phyloP scores from a whole-genome alignment of 73 alveolate genomes.

The Paramecium primaurelia region DNA sequence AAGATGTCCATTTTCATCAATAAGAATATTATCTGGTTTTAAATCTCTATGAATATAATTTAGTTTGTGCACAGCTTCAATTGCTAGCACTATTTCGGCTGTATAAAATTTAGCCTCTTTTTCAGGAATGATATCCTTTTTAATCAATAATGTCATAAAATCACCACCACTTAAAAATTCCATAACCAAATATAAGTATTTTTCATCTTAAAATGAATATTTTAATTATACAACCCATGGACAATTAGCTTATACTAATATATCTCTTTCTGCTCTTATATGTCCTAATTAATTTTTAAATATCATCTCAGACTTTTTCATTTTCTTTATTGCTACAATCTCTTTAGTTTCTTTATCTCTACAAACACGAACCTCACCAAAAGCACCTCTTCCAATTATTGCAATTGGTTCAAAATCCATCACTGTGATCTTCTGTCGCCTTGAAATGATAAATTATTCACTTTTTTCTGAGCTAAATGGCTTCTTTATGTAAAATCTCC shows the following conservation, averaged over 20 bases:
- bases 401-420: slow-evolving; percentile 76
- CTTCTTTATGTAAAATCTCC: slow-evolving; percentile 67
- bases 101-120: slow-evolving; percentile 51
- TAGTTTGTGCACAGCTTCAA: slow-evolving; percentile 49
- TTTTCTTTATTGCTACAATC: slow-evolving; percentile 75
- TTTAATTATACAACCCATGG: slow-evolving; percentile 61
- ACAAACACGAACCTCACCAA: slow-evolving; percentile 84
- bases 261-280: slow-evolving; percentile 74
- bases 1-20: slow-evolving; percentile 48
- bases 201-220: slow-evolving; percentile 72
- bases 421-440: slow-evolving; percentile 63
- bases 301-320: slow-evolving; percentile 74
- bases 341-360: slow-evolving; percentile 65
- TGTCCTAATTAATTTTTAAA: slow-evolving; percentile 75
- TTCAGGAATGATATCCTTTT: slow-evolving; percentile 56
- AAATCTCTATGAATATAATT: slow-evolving; percentile 56
- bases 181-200: slow-evolving; percentile 76
- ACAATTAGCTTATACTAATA: slow-evolving; percentile 61
- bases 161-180: slow-evolving; percentile 84
- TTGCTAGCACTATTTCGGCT: slow-evolving; percentile 53
- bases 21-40: slow-evolving; percentile 53
- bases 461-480: slow-evolving; percentile 67
- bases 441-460: neutral
- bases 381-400: slow-evolving; percentile 88
- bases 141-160: slow-evolving; percentile 72